Base-by-base conservation (phyloP, 208 protist species). In the Entamoeba moshkovskii region DNA sequence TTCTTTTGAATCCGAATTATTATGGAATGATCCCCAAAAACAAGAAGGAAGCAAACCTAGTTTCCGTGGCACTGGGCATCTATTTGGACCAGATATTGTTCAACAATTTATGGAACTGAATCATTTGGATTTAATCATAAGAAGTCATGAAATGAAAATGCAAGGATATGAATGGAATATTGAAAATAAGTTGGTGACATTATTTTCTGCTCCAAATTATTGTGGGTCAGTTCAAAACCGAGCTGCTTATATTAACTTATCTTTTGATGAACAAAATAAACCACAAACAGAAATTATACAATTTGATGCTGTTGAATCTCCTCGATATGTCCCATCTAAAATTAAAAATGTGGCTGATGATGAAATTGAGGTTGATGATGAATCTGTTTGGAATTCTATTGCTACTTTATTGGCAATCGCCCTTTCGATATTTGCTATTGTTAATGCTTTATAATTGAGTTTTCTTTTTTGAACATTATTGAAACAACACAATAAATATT, bases 191-290 rank as follows among this genome's bases (percentile, higher is more conserved):
- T 13, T 91, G 5, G 11, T 91, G 66, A 91, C 66, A 11, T 45
- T 91, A 91, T 91, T 91, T 22, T 91, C 66, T 11, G 66, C 66
- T 29, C 66, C 66, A 46, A 91, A 91, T 45, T 91, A 91, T 91
- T 38, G 59, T 33, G 59, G 59, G 22, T 29, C n/a, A 38, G n/a
- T 38, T 33, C 11, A 29, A 73, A 73, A 73, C 22, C 3, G 22
- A 73, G 59, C 8, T 33, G 59, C 59, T 6, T 73, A 73, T 33
- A 16, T 73, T 33, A 4, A n/a, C 5, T 38, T 73, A 33, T 38
- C 15, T 38, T 73, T 22, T 73, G 59, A 22, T 33, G 59, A 73
- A 38, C 3, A 73, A 4, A 73, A 3, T 33, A 33, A 73, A 33
- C n/a, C n/a, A 22, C 3, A n/a, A n/a, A 18, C 59, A 73, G 18